Conservation (phyloP, 495 filamentous ascomycete genomes). For the Thermothielavioides terrestris region DNA sequence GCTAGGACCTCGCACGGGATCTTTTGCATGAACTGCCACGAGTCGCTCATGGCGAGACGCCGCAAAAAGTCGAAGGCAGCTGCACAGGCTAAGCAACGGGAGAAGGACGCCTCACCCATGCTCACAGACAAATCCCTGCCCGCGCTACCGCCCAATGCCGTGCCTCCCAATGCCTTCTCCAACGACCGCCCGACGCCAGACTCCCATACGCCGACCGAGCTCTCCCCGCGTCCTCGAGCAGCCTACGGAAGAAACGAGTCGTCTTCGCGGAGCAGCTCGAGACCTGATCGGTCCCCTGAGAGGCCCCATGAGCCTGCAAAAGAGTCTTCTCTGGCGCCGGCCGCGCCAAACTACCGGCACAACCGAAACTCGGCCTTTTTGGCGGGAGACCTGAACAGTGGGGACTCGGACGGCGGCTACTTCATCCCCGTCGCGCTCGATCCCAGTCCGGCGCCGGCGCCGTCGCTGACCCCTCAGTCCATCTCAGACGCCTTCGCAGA, state of each 20-base stretch:
- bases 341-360: constrained; percentile 67
- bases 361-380: constrained; percentile 64
- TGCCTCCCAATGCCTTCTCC: constrained; percentile 50
- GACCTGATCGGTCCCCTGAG: constrained; percentile 43
- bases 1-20: constrained; percentile 96
- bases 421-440: constrained; percentile 90
- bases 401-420: constrained; percentile 57
- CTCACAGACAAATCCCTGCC: constrained; percentile 90
- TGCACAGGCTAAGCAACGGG: constrained; percentile 50
- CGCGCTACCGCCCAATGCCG: constrained; percentile 72
- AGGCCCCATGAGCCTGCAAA: constrained; percentile 29
- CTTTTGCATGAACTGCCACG: constrained; percentile 99
- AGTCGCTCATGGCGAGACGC: constrained; percentile 92
- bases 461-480: constrained; percentile 53
- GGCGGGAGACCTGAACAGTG: constrained; percentile 50
- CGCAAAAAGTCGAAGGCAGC: constrained; percentile 75
- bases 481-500: constrained; percentile 39
- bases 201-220: constrained; percentile 65
- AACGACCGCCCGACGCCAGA: constrained; percentile 66
- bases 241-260: constrained; percentile 40
- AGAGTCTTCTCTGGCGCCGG: constrained; percentile 57
- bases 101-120: constrained; percentile 52
- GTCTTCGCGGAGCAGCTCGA: constrained; percentile 42
- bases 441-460: constrained; percentile 59
- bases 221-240: constrained; percentile 55